Evolutionary conservation across 2,329 filamentous ascomycete species (phyloP).

Genomic region (Lomentospora prolificans): DNA sequence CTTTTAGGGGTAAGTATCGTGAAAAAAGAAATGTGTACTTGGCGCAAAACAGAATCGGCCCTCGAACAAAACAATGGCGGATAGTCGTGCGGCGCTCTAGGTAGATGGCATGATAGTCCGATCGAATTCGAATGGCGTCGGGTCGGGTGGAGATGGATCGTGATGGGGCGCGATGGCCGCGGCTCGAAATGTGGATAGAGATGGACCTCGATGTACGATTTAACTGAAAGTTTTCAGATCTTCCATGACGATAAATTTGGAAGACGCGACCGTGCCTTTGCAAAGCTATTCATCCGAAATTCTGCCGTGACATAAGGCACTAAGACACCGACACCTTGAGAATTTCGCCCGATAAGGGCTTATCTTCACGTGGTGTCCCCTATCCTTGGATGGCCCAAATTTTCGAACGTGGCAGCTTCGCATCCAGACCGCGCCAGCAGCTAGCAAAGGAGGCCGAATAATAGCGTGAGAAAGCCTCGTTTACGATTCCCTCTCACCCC

Average conservation of each 20-base stretch:
- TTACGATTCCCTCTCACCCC: neutral
- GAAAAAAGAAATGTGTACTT: no score
- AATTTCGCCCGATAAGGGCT: constrained; percentile 4
- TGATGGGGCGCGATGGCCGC: neutral
- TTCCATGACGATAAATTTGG: neutral
- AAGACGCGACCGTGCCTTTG: neutral
- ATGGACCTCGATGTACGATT: neutral
- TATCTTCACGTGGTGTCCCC: neutral
- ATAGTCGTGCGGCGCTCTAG: neutral
- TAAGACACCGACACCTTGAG: neutral
- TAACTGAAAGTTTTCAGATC: neutral
- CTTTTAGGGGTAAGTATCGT: no score
- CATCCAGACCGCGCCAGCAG: neutral
- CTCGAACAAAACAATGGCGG: neutral
- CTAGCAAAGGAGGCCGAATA: neutral
- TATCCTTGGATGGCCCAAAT: neutral
- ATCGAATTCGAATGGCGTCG: neutral
- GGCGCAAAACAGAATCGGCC: neutral
- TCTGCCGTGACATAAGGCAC: neutral
- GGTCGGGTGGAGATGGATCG: neutral
- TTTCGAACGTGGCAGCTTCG: constrained; percentile 14
- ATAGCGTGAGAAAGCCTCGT: neutral
- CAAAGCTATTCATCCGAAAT: neutral
- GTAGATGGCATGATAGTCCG: neutral
- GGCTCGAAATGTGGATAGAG: neutral